Evolutionary conservation across 768 basidiomycete species (phyloP), one percentile per base, ranked within the genome.

Genomic region (Solioccasus polychromus): DNA sequence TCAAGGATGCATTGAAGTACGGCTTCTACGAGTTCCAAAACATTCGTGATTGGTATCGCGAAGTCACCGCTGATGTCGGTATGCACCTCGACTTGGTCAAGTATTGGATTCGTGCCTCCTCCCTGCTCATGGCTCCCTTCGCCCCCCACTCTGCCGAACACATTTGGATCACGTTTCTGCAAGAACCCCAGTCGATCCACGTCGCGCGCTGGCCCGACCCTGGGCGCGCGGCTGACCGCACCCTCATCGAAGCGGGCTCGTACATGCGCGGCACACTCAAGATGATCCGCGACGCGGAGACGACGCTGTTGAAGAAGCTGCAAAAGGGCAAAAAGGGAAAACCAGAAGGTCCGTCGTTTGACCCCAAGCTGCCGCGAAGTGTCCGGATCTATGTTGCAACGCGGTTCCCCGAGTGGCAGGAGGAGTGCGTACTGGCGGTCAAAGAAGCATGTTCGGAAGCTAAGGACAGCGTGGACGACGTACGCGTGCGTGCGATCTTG

Each of bases 11-110:
- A 9, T 68, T 97, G 50, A 95, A 97, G 68, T 86, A 77, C 53
- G 95, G 94, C 37, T 95, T 97, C 71, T 99, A 93, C 76, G 93
- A 96, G 59, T 78, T 94, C 53, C 92, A 97, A 65, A 85, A 80
- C 39, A 76, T 83, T 2, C 88, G 96, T 36, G 94, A 98, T 63
- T 93, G 92, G 86, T 98, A 98, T 66, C 90, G 93, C 46, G 88
- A 93, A 62, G 90, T 95, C 40, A 93, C 89, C 3, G 71, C 79
- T 7, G 90, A 92, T 50, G 71, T 84, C 39, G 91, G 92, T 23
- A 96, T 98, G 92, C 94, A 98, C 68, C 73, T 63, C 39, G 92
- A 92, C 50, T 79, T 98, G 36, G 82, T 95, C 59, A 71, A 80
- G 51, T 79, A 82, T 72, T 98, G 88, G 88, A 83, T 97, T 63